Evolutionary conservation across 768 basidiomycete genomes (phyloP), one percentile per base, ranked within the genome.

Genomic region (Mycena belliarum): DNA sequence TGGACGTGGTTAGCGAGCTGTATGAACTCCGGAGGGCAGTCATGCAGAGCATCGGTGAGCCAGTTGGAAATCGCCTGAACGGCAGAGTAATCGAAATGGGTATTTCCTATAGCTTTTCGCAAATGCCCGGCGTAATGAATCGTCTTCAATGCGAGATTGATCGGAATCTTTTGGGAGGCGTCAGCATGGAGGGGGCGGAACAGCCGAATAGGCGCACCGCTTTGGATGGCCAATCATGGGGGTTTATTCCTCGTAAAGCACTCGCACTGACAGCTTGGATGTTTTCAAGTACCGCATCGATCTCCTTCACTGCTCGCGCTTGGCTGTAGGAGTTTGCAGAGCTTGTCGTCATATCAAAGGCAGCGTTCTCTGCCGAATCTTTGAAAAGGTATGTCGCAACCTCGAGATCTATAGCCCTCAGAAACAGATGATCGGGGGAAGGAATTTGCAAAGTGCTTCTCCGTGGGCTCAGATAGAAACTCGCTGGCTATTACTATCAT

Each of bases 41-140:
- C 60, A 15, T 73, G 61, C 3, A 87, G 66, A 3, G 73, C 66
- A 29, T 80, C 74, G 10, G 69, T 60, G 25, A 93, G 75, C 80
- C 83, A 81, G 6, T 70, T 73, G 4, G 82, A 78, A 28, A 89
- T 69, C 10, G 86, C 82, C 56, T 84, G 83, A 15, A 87, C 72
- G 2, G 80, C 76, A 1, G 89, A 91, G 65, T 88, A 88, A 70
- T 93, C 85, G 57, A 89, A 77, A 4, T 74, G 65, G 4, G 71
- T 47, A 18, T 71, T 65, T 25, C 65, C 63, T 16, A 77, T 67
- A 29, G 78, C 74, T 38, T 71, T 70, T 57, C 77, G 77, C 43
- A 92, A 74, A 58, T 79, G 69, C n/a, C 67, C 63, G 10, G 72
- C 68, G 43, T 74, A 75, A 24, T 59, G 49, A 24, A 85, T 68